Evolutionary conservation across 2,329 filamentous ascomycete genomes (phyloP).

Genomic region (Penicillium sp.): DNA sequence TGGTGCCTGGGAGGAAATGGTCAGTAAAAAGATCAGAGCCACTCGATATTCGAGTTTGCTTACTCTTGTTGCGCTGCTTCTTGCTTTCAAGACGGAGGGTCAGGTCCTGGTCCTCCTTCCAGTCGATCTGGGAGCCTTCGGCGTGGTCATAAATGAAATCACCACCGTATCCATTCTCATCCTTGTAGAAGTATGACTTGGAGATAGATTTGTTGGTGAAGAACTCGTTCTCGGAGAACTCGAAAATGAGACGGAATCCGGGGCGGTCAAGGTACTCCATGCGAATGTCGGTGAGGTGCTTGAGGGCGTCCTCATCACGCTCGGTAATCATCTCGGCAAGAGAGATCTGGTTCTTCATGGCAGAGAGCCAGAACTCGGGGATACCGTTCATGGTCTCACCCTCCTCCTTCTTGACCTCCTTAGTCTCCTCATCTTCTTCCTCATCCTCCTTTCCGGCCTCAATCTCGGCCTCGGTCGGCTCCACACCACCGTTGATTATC

Average conservation of each 20-base stretch:
- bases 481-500: slow-evolving; percentile 83
- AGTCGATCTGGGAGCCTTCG: slow-evolving; percentile 96
- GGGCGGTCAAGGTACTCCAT: slow-evolving; percentile 99
- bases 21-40: neutral
- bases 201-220: slow-evolving; percentile 97
- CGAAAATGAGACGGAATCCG: slow-evolving; percentile 97
- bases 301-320: slow-evolving; percentile 90
- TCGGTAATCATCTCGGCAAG: slow-evolving; percentile 99
- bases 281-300: slow-evolving; percentile 85
- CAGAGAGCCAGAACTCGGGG: slow-evolving; percentile 98
- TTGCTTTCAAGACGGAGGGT: slow-evolving; percentile 96
- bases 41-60: slow-evolving; percentile 34
- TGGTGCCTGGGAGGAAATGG: slow-evolving; percentile 69
- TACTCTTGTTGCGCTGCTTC: slow-evolving; percentile 99
- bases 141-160: slow-evolving; percentile 99
- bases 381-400: slow-evolving; percentile 69
- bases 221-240: slow-evolving; percentile 92
- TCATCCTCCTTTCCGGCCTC: slow-evolving; percentile 81
- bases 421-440: slow-evolving; percentile 64
- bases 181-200: slow-evolving; percentile 99
- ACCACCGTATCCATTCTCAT: slow-evolving; percentile 96
- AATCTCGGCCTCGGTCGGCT: slow-evolving; percentile 86
- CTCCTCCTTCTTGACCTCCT: slow-evolving; percentile 54
- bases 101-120: slow-evolving; percentile 90
- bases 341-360: slow-evolving; percentile 99